Percentiles rank a stretch among this genome's conserved stretches.
Evolutionary conservation across 2,329 filamentous ascomycete species (phyloP).

Genomic region (Dactylellina cionopaga): DNA sequence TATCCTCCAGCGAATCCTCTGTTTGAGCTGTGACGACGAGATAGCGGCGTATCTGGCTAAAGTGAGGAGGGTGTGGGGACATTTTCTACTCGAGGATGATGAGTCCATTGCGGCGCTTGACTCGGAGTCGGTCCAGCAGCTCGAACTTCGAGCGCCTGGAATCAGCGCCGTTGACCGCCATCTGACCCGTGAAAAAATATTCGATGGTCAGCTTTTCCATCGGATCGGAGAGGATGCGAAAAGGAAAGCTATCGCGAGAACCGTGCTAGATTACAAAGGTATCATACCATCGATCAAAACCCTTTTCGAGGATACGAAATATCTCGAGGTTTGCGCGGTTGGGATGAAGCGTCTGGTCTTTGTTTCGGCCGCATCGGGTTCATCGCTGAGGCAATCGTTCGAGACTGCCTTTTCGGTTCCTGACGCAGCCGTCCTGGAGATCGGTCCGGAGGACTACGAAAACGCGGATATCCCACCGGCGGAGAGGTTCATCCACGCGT

Average conservation of each 20-base stretch:
- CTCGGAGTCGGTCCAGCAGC: no score
- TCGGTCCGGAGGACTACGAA: no score
- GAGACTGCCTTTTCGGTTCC: no score
- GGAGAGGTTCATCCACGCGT: not conserved
- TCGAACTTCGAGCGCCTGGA: not conserved
- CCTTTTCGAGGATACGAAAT: conserved; percentile 20
- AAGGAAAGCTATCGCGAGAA: not conserved
- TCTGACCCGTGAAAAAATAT: not conserved
- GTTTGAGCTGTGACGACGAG: conserved; percentile 2
- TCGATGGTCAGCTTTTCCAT: not conserved
- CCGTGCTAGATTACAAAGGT: not conserved
- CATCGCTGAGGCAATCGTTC: no score
- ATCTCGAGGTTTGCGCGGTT: not conserved
- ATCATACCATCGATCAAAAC: no score
- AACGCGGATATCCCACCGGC: no score
- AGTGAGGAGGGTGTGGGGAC: not conserved
- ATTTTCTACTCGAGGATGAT: not conserved
- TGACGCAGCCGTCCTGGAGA: no score
- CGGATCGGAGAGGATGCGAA: not conserved
- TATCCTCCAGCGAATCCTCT: not conserved
- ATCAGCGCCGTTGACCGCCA: no score
- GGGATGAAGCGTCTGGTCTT: not conserved
- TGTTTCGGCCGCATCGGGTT: no score
- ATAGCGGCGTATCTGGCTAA: no score
- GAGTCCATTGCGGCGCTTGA: not conserved